Base-by-base conservation (phyloP, 768 basidiomycete species). In the Serendipita vermifera region DNA sequence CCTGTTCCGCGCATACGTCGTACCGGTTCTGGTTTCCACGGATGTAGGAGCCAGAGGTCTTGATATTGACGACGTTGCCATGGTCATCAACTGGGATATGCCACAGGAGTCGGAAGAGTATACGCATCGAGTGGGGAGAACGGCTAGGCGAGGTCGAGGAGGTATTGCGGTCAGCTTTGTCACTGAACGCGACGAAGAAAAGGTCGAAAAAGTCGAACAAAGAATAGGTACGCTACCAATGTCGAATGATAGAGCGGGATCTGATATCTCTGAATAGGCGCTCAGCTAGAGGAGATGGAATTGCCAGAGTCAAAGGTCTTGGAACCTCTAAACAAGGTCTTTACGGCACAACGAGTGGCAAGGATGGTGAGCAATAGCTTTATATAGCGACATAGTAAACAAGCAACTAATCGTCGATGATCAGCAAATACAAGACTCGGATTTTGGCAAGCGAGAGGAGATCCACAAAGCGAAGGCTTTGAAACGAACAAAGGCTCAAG, bases 1-100 rank as follows among this genome's bases (percentile, higher is more conserved):
- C 5, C 71, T 88, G 33, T 99, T 98, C 72, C 80, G 89, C 55
- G 81, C 87, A 0, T 82, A 77, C 15, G 79, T 91, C 48, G 82
- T 97, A 35, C 92, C 93, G 0, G 87, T 99, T 39, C 74, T 99
- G 46, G 78, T 99, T 41, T 89, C 87, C 29, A 98, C 94, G 5
- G 94, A 97, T 66, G 94, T 99, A 31, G 96, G 90, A 14, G 85
- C 87, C 17, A 82, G 96, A 64, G 96, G 96, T 29, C 70, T 99
- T 58, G 96, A 98, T 70, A 94, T 98, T 56, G 90, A 90, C 59
- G 89, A 93, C 62, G 93, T 99, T 9, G 91, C 87, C 9, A 81
- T 97, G 73, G 90, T 99, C 17, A 75, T 99, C 57, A 98, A 99
- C 61, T 99, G 93, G 92, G 94, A 99, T 68, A 72, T 97, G 60